Evolutionary conservation across 495 filamentous ascomycete genomes (phyloP), one percentile per base, ranked within the genome.

Genomic region (Penicillium soppii): DNA sequence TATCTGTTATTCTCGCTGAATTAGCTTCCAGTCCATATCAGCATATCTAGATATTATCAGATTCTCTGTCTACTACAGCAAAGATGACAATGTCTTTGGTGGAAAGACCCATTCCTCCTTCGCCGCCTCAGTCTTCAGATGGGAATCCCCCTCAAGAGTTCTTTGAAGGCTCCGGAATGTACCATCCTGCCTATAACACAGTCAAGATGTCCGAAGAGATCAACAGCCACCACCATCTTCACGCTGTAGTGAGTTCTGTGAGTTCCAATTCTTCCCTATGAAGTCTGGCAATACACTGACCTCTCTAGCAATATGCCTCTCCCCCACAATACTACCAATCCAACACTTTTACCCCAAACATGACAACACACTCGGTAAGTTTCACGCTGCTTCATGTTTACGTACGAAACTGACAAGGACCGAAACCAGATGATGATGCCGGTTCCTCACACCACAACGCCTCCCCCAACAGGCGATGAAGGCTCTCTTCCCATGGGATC

Each of bases 61-160:
- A n/a, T n/a, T n/a, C n/a, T n/a, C 15, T 32, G 10, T 30, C 41
- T 19, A 43, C 12, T 37, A 17, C 35, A 17, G 15, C 23, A 25
- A 23, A 30, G 20, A 25, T 38, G 30, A 43, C 52, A 55, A 44
- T 51, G 48, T 36, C 38, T 23, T 25, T 43, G 21, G 19, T 56
- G 2, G 42, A 45, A 23, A 55, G 48, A 45, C 25, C 58, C 8
- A 48, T 61, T 45, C 56, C 61, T 37, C 63, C 61, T 32, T 65
- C 66, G 6, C 66, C 66, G 21, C 59, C 66, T 13, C 57, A 62
- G 15, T 67, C 66, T 4, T 50, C 56, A 25, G 50, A 58, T 40
- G 56, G 58, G 9, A 45, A 58, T 15, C 46, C 41, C 10, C 44
- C 56, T 13, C 58, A 67, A 37, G 47, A 54, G 12, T 30, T 45